A percentile compares a stretch with the other conserved stretches of the same genome.
Evolutionary conservation across 352 stramenopile genomes (phyloP).

Genomic region (Saprolegnia parasitica): DNA sequence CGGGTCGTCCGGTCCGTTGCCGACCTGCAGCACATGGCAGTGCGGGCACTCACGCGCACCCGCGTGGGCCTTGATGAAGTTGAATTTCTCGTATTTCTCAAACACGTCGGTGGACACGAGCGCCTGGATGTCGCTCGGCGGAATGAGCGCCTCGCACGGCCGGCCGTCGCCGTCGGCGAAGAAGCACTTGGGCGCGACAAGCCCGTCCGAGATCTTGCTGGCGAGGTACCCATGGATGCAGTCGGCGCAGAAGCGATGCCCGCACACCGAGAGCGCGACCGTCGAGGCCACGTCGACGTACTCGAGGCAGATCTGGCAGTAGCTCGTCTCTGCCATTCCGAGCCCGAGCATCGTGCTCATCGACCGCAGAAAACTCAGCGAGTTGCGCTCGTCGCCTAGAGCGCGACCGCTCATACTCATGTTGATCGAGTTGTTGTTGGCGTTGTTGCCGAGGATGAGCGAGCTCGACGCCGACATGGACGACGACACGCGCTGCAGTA

Average conservation of each 20-base stretch:
- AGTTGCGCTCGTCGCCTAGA: background rate
- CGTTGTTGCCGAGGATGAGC: background rate
- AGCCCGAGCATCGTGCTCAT: conserved; percentile 50
- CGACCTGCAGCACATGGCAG: conserved; percentile 55
- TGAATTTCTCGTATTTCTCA: conserved; percentile 77
- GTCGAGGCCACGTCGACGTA: conserved; percentile 39
- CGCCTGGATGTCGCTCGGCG: conserved; percentile 41
- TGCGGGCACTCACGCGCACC: conserved; percentile 55
- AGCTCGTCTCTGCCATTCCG: conserved; percentile 61
- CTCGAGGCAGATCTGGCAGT: conserved; percentile 78
- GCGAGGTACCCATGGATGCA: conserved; percentile 63
- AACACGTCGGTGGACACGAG: conserved; percentile 49
- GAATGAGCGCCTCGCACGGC: conserved; percentile 40
- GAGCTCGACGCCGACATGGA: background rate
- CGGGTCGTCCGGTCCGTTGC: conserved; percentile 35
- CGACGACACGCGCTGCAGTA: background rate
- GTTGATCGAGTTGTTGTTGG: background rate
- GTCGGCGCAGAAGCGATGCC: conserved; percentile 52
- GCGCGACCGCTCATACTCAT: too few species aligned
- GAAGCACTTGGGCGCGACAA: conserved; percentile 76
- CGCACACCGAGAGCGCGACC: conserved; percentile 43
- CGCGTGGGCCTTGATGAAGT: conserved; percentile 77
- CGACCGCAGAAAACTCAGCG: conserved; percentile 35
- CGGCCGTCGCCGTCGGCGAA: conserved; percentile 38
- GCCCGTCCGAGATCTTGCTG: conserved; percentile 62